Base-by-base conservation (phyloP, 176 grass and related monocot genomes). In the Oryza nivara region DNA sequence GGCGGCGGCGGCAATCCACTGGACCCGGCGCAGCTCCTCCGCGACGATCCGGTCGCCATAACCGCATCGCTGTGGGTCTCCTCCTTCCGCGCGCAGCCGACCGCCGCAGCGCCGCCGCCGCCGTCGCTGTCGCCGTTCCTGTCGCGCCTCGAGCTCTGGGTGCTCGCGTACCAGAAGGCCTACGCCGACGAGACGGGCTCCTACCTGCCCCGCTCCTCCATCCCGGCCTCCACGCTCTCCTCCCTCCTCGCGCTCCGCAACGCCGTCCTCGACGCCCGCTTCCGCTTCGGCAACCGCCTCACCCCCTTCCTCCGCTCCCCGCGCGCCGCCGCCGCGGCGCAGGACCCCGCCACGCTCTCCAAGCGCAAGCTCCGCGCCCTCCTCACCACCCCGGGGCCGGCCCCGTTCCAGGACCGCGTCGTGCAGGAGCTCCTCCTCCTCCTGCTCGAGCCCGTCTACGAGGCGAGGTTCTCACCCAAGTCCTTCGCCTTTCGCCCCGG, bases 101-200 rank as follows among this genome's bases (percentile, higher is more conserved):
- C 83, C 65, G 80, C 87, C 61, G 67, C 76, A 72, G 54, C 88
- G 43, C 82, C 87, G 22, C 83, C 87, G 28, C 83, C 85, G 64
- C 65, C 73, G 52, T 35, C 81, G 34, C 85, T 98, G 72, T 81
- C 89, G 16, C 91, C 93, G 15, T 88, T 86, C 85, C 89, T 98
- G 35, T 88, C 87, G 28, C 96, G 91, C 70, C 91, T 98, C 73
- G 93, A 98, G 88, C 83, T 98, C 36, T 98, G 96, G 96, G 91
- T 95, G 48, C 92, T 98, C 34, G 93, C 96, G 16, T 98, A 98
- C 87, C 96, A 98, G 88, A 98, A 98, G 86, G 91, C 91, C 1
- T 85, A 92, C 83, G 93, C 96, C 4, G 96, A 98, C 67, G 96
- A 98, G 72, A 98, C 91, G 3, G 96, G 96, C 46, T 98, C 96